Evolutionary conservation across 192 early-diverging fungal genomes (phyloP).

Genomic region (Lobosporangium transversale): DNA sequence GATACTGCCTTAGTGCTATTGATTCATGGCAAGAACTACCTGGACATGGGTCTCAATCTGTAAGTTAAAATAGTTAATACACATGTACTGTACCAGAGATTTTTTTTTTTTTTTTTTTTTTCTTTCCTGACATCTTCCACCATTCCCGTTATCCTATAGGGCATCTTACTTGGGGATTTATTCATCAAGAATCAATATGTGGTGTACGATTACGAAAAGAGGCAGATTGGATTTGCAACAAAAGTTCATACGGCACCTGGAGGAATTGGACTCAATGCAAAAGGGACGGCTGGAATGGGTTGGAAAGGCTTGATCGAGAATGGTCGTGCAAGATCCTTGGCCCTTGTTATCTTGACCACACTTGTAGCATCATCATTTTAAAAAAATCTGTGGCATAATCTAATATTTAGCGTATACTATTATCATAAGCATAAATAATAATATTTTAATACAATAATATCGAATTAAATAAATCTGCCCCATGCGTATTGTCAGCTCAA

Average conservation of each 20-base stretch:
- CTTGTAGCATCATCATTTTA: constrained; percentile 32
- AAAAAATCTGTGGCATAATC: background rate
- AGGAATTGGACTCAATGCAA: constrained; percentile 39
- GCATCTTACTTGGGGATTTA: constrained; percentile 45
- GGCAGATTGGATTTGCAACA: constrained; percentile 33
- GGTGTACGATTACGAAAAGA: constrained; percentile 33
- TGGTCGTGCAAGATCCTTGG: background rate
- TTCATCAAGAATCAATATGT: constrained; percentile 54
- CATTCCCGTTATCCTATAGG: constrained; percentile 10
- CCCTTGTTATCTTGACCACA: constrained; percentile 19
- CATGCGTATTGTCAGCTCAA: background rate
- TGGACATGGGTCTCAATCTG: constrained; percentile 45
- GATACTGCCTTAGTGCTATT: constrained; percentile 39
- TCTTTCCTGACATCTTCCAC: too few relatives aligned
- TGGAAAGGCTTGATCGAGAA: background rate
- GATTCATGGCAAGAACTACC: constrained; percentile 44
- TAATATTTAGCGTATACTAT: background rate
- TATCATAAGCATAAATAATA: background rate
- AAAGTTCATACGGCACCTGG: constrained; percentile 24
- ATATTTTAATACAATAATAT: background rate
- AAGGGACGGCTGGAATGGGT: constrained; percentile 2
- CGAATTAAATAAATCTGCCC: too few relatives aligned
- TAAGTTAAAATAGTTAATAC: constrained; percentile 22
- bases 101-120: background rate
- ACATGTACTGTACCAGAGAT: background rate